A percentile compares a stretch with the other conserved stretches of the same genome.
Evolutionary conservation across 2,329 filamentous ascomycete species (phyloP).

Genomic region (Aspergillus floridensis): DNA sequence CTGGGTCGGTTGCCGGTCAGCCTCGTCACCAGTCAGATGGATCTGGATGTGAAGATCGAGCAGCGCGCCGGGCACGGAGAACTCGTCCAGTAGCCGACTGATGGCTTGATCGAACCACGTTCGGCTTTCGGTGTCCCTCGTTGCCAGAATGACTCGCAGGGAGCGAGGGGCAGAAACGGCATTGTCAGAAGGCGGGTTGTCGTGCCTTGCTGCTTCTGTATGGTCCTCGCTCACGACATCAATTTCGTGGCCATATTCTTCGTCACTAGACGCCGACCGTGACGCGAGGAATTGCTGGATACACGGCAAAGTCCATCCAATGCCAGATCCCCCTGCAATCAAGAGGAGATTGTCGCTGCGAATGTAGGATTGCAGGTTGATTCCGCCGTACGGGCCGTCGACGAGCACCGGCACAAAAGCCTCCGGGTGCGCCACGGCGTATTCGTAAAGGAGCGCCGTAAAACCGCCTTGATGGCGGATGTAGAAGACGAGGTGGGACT

Average conservation of each 20-base stretch:
- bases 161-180: background rate
- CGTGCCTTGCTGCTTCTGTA: too few relatives aligned
- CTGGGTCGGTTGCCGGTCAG: background rate
- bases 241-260: background rate
- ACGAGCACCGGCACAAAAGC: constrained; percentile 47
- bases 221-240: background rate
- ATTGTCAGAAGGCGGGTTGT: too few relatives aligned
- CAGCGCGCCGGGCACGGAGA: background rate
- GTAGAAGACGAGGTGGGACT: constrained; percentile 52
- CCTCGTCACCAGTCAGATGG: background rate
- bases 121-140: constrained; percentile 7
- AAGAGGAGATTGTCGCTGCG: background rate
- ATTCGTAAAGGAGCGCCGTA: constrained; percentile 46
- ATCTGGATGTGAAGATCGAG: background rate
- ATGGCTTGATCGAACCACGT: constrained; percentile 12
- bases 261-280: background rate
- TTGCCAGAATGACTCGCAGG: constrained; percentile 12
- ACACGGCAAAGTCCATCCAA: background rate
- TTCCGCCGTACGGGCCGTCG: constrained; percentile 59
- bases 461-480: constrained; percentile 51
- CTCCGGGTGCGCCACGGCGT: constrained; percentile 39
- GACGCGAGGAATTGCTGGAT: background rate
- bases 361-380: constrained; percentile 3
- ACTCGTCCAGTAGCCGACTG: background rate
- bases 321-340: background rate